phyloP scores from a whole-genome alignment of 208 protist species.

The Crithidia acanthocephali region DNA sequence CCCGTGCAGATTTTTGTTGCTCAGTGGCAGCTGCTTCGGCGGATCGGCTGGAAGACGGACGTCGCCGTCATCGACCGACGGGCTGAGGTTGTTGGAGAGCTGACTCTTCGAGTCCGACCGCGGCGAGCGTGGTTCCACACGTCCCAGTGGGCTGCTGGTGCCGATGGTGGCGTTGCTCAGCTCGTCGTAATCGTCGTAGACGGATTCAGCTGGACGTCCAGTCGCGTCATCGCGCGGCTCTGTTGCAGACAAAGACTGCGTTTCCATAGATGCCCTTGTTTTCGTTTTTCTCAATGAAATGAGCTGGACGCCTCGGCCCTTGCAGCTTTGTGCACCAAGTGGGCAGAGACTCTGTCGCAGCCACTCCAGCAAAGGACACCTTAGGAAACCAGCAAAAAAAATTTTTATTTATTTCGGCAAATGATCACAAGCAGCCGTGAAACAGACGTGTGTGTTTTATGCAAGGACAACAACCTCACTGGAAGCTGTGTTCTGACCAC shows the following conservation, averaged over 20 bases:
- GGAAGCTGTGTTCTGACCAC: too few relatives aligned
- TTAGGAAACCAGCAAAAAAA: too few relatives aligned
- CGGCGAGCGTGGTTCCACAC: conserved; percentile 4
- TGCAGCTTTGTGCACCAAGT: too few relatives aligned
- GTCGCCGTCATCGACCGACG: conserved; percentile 6
- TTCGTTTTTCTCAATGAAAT: too few relatives aligned
- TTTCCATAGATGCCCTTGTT: conserved; percentile 22
- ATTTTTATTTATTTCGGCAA: too few relatives aligned
- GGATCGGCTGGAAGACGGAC: conserved; percentile 2
- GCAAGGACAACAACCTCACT: too few relatives aligned
- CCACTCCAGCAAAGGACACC: too few relatives aligned
- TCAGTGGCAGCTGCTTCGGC: conserved; percentile 46
- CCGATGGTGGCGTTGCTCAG: conserved; percentile 53
- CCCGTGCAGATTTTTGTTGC: conserved; percentile 44
- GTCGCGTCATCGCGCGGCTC: conserved; percentile 18
- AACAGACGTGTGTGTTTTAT: too few relatives aligned
- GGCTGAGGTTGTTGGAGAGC: not conserved
- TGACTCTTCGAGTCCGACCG: conserved; percentile 26
- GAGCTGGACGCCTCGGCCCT: too few relatives aligned
- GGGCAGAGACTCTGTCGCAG: too few relatives aligned
- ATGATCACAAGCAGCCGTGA: too few relatives aligned
- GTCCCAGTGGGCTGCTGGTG: conserved; percentile 21
- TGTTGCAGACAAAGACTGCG: conserved; percentile 5
- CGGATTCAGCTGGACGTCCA: conserved; percentile 17
- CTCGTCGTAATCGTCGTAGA: conserved; percentile 47